phyloP scores from a whole-genome alignment of 2,329 filamentous ascomycete genomes.

The Lachnum nothofagi region DNA sequence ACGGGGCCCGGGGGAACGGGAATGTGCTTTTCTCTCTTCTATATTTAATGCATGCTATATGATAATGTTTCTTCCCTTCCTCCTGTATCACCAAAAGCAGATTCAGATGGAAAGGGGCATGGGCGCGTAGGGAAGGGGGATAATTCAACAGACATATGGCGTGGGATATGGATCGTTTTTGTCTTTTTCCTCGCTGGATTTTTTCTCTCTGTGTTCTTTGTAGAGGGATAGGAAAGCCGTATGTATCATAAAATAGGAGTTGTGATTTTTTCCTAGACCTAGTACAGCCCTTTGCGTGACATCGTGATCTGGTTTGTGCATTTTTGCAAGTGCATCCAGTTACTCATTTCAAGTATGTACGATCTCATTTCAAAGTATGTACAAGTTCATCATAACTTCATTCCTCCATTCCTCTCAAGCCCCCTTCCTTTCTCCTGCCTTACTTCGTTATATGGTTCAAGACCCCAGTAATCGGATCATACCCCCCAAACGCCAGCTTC shows the following conservation, averaged over 20 bases:
- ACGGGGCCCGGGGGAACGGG: conserved; percentile 21
- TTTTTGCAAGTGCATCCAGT: neutral
- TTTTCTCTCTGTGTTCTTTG: conserved; percentile 10
- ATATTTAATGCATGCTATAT: conserved; percentile 32
- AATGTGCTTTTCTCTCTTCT: conserved; percentile 19
- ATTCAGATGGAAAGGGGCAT: conserved; percentile 25
- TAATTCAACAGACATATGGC: conserved; percentile 31
- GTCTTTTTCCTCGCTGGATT: too few relatives aligned
- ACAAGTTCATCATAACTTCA: neutral
- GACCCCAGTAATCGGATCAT: conserved; percentile 20
- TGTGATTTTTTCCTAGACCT: conserved; percentile 11
- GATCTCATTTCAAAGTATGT: conserved; percentile 1
- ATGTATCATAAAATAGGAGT: conserved; percentile 34
- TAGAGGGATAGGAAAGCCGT: conserved; percentile 18
- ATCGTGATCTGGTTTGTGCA: neutral
- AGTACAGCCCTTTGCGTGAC: neutral
- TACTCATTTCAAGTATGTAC: too few relatives aligned
- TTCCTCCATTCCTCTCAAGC: neutral
- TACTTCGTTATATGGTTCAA: neutral
- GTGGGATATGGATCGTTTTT: conserved; percentile 28
- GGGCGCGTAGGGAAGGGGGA: conserved; percentile 17
- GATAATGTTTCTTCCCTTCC: conserved; percentile 30
- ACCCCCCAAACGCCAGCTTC: conserved; percentile 6
- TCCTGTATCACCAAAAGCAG: conserved; percentile 20
- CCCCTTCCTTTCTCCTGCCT: neutral